Base-by-base conservation (phyloP, 2,329 filamentous ascomycete genomes). In the Aspergillus puulaauensis region DNA sequence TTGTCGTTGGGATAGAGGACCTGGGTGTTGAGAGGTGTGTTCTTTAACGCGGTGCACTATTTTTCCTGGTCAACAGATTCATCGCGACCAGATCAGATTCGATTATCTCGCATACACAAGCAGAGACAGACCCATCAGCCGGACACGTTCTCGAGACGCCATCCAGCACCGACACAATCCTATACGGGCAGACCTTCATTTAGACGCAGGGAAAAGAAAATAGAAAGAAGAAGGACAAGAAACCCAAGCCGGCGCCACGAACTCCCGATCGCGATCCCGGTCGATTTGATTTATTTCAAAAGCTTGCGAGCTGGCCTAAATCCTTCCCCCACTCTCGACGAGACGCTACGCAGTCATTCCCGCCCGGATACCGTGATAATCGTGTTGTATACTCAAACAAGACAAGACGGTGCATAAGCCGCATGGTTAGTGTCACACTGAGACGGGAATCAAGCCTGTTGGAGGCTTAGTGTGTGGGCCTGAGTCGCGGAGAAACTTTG, bases 131-230 rank as follows among this genome's bases (percentile, higher is more conserved):
- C 12, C 35, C 37, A 33, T 31, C 24, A 11, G 37, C 49, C 2
- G 49, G 49, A 31, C 39, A 52, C 4, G 49, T 52, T n/a, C 17
- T 31, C 7, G 23, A 23, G 39, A 52, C 23, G 39, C 31, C 39
- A 19, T 52, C 49, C 12, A 52, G 49, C 35, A 52, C 49, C 3
- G 49, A 52, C 11, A 52, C 14, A 6, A 40, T 17, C 31, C 14
- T 19, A 27, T 41, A 24, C 23, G 49, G 37, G 6, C 49, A 52
- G 49, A 52, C 49, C 21, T 52, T 52, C 49, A 52, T 52, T 14
- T 14, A 7, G 23, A 35, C 37, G 33, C 23, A 0, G 27, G 27
- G 27, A 31, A 31, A 31, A 4, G 27, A 31, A 31, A 24, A 24
- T 6, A 11, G 27, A 11, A 31, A 31, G 2, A 21, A 21, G 27